Conservation (phyloP, 352 stramenopile genomes). For the Pseudoperonospora humuli region DNA sequence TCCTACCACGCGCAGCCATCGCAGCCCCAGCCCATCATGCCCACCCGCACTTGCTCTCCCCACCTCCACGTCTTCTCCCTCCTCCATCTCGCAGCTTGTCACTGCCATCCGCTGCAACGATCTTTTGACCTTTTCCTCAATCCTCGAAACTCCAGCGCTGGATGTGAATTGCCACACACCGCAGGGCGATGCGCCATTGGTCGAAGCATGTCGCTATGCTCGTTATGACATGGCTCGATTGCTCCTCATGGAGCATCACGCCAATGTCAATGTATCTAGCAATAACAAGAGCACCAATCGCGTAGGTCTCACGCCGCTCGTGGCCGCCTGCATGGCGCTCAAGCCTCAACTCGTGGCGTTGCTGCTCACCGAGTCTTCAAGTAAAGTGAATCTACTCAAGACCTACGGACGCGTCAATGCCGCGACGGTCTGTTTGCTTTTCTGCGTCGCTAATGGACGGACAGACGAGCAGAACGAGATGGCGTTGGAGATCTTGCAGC, state of each 20-base stretch:
- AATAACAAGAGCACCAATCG: constrained; percentile 28
- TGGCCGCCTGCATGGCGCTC: constrained; percentile 55
- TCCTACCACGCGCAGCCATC: no score
- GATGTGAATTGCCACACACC: constrained; percentile 33
- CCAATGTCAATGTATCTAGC: constrained; percentile 30
- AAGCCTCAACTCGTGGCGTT: constrained; percentile 28
- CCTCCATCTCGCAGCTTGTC: constrained; percentile 12
- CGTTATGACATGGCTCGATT: constrained; percentile 31
- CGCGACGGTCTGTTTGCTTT: constrained; percentile 33
- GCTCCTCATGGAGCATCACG: constrained; percentile 23
- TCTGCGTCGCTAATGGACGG: constrained; percentile 48
- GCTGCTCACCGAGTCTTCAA: constrained; percentile 19
- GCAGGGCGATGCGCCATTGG: constrained; percentile 35
- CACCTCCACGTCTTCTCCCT: no score
- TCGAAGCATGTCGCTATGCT: constrained; percentile 50
- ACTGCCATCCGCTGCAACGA: constrained; percentile 25
- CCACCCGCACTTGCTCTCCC: no score
- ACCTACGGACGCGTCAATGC: constrained; percentile 39
- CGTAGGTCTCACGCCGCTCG: constrained; percentile 38
- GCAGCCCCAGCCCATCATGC: no score
- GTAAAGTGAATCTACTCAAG: constrained; percentile 25
- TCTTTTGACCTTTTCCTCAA: constrained; percentile 9
- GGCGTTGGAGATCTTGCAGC: constrained; percentile 33
- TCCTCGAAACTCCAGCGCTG: constrained; percentile 20
- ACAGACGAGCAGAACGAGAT: constrained; percentile 30